These are phyloP conservation scores for Phycomyces blakesleeanus DNA, from an alignment of 192 early-diverging fungal species.

Conservation along the genomic window DNA sequence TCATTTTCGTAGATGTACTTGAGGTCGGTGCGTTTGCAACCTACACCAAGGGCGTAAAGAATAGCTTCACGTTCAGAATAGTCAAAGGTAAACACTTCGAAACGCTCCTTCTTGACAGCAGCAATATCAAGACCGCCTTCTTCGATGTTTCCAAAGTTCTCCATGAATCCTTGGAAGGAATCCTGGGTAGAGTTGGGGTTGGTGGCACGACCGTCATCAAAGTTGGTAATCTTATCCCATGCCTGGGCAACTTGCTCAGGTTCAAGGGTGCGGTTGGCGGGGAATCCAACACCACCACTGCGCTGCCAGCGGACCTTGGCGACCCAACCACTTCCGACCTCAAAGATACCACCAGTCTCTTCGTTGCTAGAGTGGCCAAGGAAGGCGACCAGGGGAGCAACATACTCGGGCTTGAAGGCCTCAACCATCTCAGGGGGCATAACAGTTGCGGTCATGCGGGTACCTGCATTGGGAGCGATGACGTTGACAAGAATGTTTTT, in stretches of 20 bases:
- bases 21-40: constrained; percentile 83
- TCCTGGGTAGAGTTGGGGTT: constrained; percentile 78
- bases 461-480: constrained; percentile 96
- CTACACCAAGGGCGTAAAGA: constrained; percentile 93
- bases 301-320: constrained; percentile 97
- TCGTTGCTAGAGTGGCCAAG: constrained; percentile 76
- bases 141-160: constrained; percentile 66
- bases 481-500: constrained; percentile 91
- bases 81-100: constrained; percentile 55
- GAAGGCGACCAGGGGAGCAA: constrained; percentile 90
- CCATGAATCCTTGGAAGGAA: constrained; percentile 76
- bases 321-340: constrained; percentile 94
- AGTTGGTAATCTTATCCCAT: constrained; percentile 84
- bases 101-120: constrained; percentile 52
- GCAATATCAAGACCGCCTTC: constrained; percentile 60
- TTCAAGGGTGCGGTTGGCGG: constrained; percentile 69
- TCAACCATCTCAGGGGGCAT: constrained; percentile 95
- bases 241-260: constrained; percentile 82
- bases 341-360: constrained; percentile 87
- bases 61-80: constrained; percentile 90
- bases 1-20: constrained; percentile 89
- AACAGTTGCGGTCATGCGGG: constrained; percentile 95
- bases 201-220: constrained; percentile 93
- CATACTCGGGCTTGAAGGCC: constrained; percentile 93
- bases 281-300: constrained; percentile 90